A percentile compares a stretch with the other conserved stretches of the same genome.
Evolutionary conservation across 2,329 filamentous ascomycete species (phyloP).

Genomic region (Fusarium redolens): DNA sequence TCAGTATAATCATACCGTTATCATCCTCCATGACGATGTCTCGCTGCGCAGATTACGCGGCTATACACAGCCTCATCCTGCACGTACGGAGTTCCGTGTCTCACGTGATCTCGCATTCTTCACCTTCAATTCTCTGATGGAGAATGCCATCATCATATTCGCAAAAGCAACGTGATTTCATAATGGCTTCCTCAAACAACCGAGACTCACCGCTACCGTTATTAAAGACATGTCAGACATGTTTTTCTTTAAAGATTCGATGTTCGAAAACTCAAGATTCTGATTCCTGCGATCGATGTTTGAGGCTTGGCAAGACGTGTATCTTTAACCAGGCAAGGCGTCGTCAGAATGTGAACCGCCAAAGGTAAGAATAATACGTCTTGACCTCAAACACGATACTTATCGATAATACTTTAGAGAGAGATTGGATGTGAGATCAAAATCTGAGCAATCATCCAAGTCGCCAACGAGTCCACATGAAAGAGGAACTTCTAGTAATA

Average conservation of each 20-base stretch:
- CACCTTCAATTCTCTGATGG: background rate
- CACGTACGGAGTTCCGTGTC: slow-evolving; percentile 2
- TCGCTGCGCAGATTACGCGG: slow-evolving; percentile 4
- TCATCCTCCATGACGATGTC: background rate
- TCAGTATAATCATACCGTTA: background rate
- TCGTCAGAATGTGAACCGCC: slow-evolving; percentile 25
- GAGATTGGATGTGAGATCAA: background rate
- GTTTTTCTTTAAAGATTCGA: slow-evolving; percentile 47
- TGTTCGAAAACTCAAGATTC: slow-evolving; percentile 48
- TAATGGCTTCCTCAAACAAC: slow-evolving; percentile 14
- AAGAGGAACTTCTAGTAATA: background rate
- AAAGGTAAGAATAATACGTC: slow-evolving; percentile 11
- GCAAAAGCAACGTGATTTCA: background rate
- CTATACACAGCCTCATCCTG: slow-evolving; percentile 9
- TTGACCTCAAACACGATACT: no score
- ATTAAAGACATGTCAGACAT: slow-evolving; percentile 49
- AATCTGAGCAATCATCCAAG: background rate
- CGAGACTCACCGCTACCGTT: background rate
- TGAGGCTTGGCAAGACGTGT: slow-evolving; percentile 48
- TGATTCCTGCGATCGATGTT: slow-evolving; percentile 47
- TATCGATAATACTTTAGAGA: background rate
- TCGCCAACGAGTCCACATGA: slow-evolving; percentile 14
- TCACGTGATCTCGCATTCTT: background rate
- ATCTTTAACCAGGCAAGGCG: slow-evolving; percentile 47
- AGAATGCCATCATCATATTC: background rate